These are phyloP conservation scores for Boletus eberwhitei DNA, from an alignment of 768 basidiomycete species.

Conservation along the genomic window DNA sequence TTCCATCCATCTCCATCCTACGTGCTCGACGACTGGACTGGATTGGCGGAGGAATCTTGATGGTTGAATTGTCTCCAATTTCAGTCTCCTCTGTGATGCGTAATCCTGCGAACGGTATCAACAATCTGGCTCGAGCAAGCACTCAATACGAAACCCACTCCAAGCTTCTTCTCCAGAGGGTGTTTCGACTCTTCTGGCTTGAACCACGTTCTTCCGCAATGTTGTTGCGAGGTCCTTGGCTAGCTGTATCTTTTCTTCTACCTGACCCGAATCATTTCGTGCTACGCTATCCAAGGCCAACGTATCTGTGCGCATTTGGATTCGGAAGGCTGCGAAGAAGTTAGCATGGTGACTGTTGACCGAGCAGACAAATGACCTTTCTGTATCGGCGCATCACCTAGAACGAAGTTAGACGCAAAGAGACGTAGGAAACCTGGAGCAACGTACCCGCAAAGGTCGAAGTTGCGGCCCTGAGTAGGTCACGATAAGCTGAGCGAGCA, in stretches of 20 bases:
- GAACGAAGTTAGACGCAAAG: neutral
- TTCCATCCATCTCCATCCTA: conserved; percentile 39
- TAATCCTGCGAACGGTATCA: conserved; percentile 47
- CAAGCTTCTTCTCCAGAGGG: conserved; percentile 45
- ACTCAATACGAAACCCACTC: conserved; percentile 41
- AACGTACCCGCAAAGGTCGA: conserved; percentile 61
- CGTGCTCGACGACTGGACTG: conserved; percentile 48
- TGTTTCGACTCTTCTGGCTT: conserved; percentile 55
- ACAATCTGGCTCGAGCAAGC: neutral
- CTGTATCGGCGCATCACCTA: conserved; percentile 57
- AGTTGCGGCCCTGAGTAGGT: conserved; percentile 63
- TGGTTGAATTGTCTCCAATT: conserved; percentile 77
- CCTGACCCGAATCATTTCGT: conserved; percentile 44
- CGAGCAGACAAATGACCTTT: conserved; percentile 34
- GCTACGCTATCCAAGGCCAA: conserved; percentile 39
- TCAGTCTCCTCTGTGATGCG: conserved; percentile 79
- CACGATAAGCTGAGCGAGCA: conserved; percentile 72
- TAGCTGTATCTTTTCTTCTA: conserved; percentile 53
- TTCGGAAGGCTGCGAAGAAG: conserved; percentile 56
- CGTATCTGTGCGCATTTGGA: conserved; percentile 60
- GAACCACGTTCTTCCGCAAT: conserved; percentile 81
- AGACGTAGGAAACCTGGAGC: neutral
- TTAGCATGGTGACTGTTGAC: conserved; percentile 3
- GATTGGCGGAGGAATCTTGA: conserved; percentile 55
- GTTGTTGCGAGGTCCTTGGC: conserved; percentile 71